Percentiles rank a stretch among this genome's conserved stretches.
Evolutionary conservation across 1,284 basidiomycete genomes (phyloP).

Genomic region (Boletus mariae): DNA sequence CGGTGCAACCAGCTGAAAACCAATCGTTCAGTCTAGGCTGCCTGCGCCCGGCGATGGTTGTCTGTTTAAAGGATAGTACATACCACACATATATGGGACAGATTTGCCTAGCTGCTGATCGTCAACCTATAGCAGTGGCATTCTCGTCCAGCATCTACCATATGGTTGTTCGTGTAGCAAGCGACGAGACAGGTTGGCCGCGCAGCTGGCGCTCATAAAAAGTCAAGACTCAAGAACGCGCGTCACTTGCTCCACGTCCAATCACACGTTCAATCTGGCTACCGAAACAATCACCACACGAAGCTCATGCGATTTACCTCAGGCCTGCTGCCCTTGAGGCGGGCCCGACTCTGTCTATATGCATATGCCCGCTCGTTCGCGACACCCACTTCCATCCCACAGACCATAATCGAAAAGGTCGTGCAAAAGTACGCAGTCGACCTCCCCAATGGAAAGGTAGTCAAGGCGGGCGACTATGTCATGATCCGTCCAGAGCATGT

Average conservation of each 20-base stretch:
- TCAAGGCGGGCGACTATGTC: conserved; percentile 97
- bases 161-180: too few species aligned
- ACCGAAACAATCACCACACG: neutral
- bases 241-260: neutral
- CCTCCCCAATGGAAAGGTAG: conserved; percentile 68
- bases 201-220: neutral
- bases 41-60: neutral
- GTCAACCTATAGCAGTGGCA: neutral
- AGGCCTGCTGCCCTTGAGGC: conserved; percentile 5
- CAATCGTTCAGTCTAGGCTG: too few species aligned
- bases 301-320: conserved; percentile 14
- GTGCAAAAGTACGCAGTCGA: conserved; percentile 97
- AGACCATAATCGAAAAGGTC: conserved; percentile 96
- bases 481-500: conserved; percentile 98
- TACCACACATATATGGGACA: neutral
- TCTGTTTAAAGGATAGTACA: neutral
- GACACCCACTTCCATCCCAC: conserved; percentile 48
- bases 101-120: neutral
- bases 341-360: conserved; percentile 1
- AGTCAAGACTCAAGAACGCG: neutral
- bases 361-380: conserved; percentile 34
- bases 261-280: neutral
- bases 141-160: too few species aligned
- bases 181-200: neutral
- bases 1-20: neutral